Conservation (phyloP, 1,284 basidiomycete species). For the Uromyces viciae-fabae region DNA sequence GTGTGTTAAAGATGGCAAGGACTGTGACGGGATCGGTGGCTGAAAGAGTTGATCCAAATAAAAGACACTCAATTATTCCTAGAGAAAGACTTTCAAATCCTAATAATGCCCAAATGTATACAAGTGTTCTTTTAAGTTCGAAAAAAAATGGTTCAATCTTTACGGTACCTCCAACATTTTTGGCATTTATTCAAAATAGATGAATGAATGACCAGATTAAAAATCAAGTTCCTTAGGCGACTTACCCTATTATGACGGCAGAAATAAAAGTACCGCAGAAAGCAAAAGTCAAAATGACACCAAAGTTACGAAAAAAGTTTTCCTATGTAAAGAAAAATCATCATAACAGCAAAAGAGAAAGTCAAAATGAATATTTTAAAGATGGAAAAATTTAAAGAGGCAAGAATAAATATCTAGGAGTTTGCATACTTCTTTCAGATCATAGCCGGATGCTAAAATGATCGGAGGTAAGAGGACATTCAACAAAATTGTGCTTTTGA, state of each 20-base stretch:
- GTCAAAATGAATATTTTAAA: neutral
- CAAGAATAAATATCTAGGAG: neutral
- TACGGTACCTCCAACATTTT: too few relatives aligned
- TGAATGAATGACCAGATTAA: too few relatives aligned
- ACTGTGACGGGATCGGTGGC: conserved; percentile 99
- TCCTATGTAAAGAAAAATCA: too few relatives aligned
- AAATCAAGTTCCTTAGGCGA: too few relatives aligned
- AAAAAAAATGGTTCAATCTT: too few relatives aligned
- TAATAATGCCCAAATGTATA: conserved; percentile 89
- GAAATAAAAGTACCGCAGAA: conserved; percentile 96
- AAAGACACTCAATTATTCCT: conserved; percentile 82
- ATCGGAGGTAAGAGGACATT: conserved; percentile 95
- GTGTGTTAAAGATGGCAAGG: conserved; percentile 95
- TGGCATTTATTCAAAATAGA: neutral
- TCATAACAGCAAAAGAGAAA: neutral
- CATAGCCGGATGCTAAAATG: conserved; percentile 96
- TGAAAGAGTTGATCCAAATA: conserved; percentile 91
- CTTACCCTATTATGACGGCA: conserved; percentile 93
- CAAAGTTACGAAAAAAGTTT: conserved; percentile 76
- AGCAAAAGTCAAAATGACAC: conserved; percentile 81
- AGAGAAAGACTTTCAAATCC: conserved; percentile 80
- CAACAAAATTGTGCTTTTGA: conserved; percentile 96
- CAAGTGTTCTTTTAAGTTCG: conserved; percentile 65
- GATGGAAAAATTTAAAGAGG: conserved; percentile 5
- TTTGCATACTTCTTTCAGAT: conserved; percentile 78